A percentile compares a stretch with the other conserved stretches of the same genome.
phyloP scores from a whole-genome alignment of 495 filamentous ascomycete genomes.

The Letharia lupina region DNA sequence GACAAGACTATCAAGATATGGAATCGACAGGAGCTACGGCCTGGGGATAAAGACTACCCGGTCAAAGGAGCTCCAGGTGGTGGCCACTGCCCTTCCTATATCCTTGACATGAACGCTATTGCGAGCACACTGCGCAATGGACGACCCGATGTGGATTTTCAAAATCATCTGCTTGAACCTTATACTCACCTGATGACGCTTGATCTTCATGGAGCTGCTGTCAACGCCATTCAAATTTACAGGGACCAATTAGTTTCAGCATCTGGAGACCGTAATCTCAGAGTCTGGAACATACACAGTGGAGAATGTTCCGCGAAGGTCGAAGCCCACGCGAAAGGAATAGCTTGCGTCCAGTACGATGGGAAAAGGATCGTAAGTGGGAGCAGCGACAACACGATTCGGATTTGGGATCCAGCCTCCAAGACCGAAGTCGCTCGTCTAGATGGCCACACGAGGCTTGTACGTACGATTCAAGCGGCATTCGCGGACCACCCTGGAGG shows the following conservation, averaged over 20 bases:
- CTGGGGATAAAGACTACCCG: conserved; percentile 62
- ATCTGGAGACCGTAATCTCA: conserved; percentile 84
- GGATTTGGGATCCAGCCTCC: conserved; percentile 80
- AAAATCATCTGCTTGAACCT: conserved; percentile 36
- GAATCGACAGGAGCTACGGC: conserved; percentile 64
- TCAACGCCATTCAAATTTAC: conserved; percentile 91
- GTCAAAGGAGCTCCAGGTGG: conserved; percentile 31
- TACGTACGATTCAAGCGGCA: conserved; percentile 87
- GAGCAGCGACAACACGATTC: conserved; percentile 89
- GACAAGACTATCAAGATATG: conserved; percentile 95
- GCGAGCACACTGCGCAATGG: conserved; percentile 35
- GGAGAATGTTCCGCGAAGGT: conserved; percentile 68
- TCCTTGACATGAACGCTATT: conserved; percentile 38
- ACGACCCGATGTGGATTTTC: conserved; percentile 6
- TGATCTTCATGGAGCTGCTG: conserved; percentile 77
- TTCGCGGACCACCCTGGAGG: conserved; percentile 84
- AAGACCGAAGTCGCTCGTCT: conserved; percentile 84
- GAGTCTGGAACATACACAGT: conserved; percentile 83
- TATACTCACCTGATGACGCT: conserved; percentile 74
- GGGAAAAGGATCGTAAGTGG: conserved; percentile 94
- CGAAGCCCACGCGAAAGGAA: conserved; percentile 85
- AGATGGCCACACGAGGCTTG: conserved; percentile 68
- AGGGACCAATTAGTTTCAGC: conserved; percentile 84
- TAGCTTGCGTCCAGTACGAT: conserved; percentile 96
- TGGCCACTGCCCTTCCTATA: conserved; percentile 46